Evolutionary conservation across 1,284 basidiomycete genomes (phyloP).

Genomic region (Fistulinella staudtii): DNA sequence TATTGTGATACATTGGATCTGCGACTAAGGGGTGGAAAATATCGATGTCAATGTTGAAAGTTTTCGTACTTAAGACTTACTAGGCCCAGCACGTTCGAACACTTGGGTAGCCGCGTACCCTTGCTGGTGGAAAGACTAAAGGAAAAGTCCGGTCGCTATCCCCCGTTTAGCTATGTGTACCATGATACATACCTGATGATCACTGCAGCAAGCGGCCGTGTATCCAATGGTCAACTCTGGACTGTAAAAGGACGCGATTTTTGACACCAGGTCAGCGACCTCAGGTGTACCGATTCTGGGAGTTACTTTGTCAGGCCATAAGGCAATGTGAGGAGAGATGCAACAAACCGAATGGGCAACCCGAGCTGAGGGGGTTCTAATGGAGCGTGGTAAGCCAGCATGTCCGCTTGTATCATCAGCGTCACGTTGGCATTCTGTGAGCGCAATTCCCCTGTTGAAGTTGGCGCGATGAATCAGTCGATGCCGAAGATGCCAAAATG

Average conservation of each 20-base stretch:
- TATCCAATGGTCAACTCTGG: conserved; percentile 80
- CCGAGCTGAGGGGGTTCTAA: conserved; percentile 79
- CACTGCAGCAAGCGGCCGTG: conserved; percentile 80
- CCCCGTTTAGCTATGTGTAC: too few relatives aligned
- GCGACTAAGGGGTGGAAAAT: conserved; percentile 43
- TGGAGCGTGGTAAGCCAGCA: conserved; percentile 75
- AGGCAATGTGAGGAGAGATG: neutral
- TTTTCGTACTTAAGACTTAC: conserved; percentile 38
- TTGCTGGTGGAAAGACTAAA: conserved; percentile 72
- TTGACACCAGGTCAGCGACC: conserved; percentile 69
- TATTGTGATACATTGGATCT: conserved; percentile 86
- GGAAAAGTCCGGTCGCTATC: too few relatives aligned
- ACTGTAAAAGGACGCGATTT: conserved; percentile 71
- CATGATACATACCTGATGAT: conserved; percentile 73
- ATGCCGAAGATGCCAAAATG: too few relatives aligned
- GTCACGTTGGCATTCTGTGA: conserved; percentile 61
- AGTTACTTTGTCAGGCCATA: neutral
- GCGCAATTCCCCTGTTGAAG: conserved; percentile 49
- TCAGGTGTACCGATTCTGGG: conserved; percentile 73
- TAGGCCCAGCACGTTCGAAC: conserved; percentile 78
- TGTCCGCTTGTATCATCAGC: conserved; percentile 85
- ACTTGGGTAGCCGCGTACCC: conserved; percentile 81
- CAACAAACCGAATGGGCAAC: conserved; percentile 55
- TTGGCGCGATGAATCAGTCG: too few relatives aligned
- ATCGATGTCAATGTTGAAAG: neutral